Percentiles rank a stretch among this genome's conserved stretches.
These are phyloP conservation scores for Vaccinium myrtillus DNA, from an alignment of 148 eudicot genomes.

Conservation along the genomic window DNA sequence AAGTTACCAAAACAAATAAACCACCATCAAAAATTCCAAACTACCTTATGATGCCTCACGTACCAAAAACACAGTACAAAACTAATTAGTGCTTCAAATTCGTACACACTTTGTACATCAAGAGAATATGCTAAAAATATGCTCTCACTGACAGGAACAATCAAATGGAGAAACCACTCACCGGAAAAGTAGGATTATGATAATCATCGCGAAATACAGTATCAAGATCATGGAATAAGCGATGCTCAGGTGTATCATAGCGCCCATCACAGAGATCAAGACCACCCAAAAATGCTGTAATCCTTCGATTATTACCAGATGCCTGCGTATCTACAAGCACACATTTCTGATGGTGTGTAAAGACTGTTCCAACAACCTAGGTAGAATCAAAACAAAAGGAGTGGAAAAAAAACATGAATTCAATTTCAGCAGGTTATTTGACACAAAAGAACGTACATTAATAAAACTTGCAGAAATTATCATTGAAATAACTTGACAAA, in stretches of 20 bases:
- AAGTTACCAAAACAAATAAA: no score
- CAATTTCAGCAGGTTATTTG: conserved; percentile 13
- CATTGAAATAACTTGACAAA: neutral
- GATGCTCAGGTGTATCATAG: conserved; percentile 96
- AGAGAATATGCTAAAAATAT: neutral
- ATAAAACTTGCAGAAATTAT: neutral
- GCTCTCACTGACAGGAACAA: neutral
- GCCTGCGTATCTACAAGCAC: conserved; percentile 97
- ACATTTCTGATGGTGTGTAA: conserved; percentile 99
- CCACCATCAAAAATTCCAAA: no score
- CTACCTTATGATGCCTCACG: no score
- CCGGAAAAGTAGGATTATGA: conserved; percentile 86
- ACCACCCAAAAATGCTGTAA: conserved; percentile 93
- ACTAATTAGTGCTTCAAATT: no score
- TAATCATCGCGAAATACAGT: conserved; percentile 72
- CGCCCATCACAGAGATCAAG: conserved; percentile 98
- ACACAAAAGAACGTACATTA: neutral
- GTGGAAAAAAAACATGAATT: neutral
- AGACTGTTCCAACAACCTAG: conserved; percentile 86
- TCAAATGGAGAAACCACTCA: conserved; percentile 43
- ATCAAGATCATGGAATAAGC: conserved; percentile 81
- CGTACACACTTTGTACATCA: no score
- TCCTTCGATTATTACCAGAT: conserved; percentile 72
- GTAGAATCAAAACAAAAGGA: conserved; percentile 14
- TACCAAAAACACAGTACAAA: no score